Evolutionary conservation across 2,329 filamentous ascomycete species (phyloP).

Genomic region (Periglandula ipomoeae): DNA sequence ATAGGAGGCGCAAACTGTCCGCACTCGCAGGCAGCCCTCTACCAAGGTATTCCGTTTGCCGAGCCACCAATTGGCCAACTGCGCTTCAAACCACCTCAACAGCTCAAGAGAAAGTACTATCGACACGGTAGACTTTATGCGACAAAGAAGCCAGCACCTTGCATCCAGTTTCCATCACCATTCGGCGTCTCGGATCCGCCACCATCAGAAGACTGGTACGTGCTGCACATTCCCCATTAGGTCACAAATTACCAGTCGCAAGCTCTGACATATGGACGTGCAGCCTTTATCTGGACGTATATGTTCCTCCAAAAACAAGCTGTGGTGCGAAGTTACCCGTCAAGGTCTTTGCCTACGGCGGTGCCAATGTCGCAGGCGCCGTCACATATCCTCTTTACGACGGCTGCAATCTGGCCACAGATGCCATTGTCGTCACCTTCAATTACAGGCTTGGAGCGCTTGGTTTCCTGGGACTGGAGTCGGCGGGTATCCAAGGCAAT

Average conservation of each 20-base stretch:
- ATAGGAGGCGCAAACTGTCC: too few species aligned
- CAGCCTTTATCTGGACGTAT: slow-evolving; percentile 3
- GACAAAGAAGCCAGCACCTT: neutral
- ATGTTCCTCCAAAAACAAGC: neutral
- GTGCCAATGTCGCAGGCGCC: slow-evolving; percentile 7
- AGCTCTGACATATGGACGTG: neutral
- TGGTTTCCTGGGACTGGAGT: slow-evolving; percentile 19
- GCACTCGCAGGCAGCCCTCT: too few species aligned
- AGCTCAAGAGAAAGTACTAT: neutral
- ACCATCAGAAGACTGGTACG: slow-evolving; percentile 4
- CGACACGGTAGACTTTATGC: neutral
- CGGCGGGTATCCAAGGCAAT: slow-evolving; percentile 12
- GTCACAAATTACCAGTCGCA: neutral
- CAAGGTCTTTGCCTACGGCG: slow-evolving; percentile 1
- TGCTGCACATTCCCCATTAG: neutral
- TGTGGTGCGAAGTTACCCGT: neutral
- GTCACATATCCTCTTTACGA: slow-evolving; percentile 11
- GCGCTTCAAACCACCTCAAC: slow-evolving; percentile 3
- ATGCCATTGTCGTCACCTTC: slow-evolving; percentile 27
- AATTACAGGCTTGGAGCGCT: slow-evolving; percentile 31
- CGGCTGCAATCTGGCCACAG: slow-evolving; percentile 18
- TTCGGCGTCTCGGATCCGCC: neutral
- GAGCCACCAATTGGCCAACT: slow-evolving; percentile 5
- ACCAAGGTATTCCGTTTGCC: slow-evolving; percentile 11
- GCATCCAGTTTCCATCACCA: neutral